Conservation (phyloP, 129 eudicot species). For the Chrysanthemum makinoi region DNA sequence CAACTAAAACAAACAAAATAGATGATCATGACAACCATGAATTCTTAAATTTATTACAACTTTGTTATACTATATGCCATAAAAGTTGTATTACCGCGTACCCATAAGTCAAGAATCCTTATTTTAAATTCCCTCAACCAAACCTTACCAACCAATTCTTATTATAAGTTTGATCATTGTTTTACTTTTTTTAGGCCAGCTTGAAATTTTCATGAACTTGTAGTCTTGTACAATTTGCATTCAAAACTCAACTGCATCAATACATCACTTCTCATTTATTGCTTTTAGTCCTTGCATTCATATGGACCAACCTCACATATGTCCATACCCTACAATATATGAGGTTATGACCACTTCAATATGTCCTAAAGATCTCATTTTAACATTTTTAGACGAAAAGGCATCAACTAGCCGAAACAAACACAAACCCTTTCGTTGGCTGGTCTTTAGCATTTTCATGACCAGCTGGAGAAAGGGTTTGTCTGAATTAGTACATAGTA, state of each 20-base stretch:
- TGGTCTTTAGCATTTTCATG: not conserved
- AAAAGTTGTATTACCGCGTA: constrained; percentile 6
- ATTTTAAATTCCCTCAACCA: constrained; percentile 26
- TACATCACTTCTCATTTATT: constrained; percentile 19
- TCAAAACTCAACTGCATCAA: constrained; percentile 10
- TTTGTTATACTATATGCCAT: constrained; percentile 5
- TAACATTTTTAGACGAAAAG: constrained; percentile 19
- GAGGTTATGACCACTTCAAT: constrained; percentile 7
- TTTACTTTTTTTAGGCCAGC: constrained; percentile 15
- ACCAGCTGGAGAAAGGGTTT: not conserved
- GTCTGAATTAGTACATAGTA: not conserved
- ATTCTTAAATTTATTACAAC: not conserved
- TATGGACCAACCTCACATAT: constrained; percentile 22
- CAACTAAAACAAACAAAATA: constrained; percentile 1
- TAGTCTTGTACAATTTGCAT: constrained; percentile 17
- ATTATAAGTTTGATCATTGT: constrained; percentile 19
- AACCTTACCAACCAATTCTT: constrained; percentile 22
- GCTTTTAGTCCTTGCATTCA: constrained; percentile 10
- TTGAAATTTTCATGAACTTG: not conserved
- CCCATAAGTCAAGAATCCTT: constrained; percentile 25
- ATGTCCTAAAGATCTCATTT: constrained; percentile 23
- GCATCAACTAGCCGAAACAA: not conserved
- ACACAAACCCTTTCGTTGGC: not conserved
- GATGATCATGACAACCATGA: constrained; percentile 35
- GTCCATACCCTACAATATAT: constrained; percentile 19